Evolutionary conservation across 164 flowering plant genomes (phyloP), one percentile per base, ranked within the genome.

Genomic region (Chimonanthus salicifolius): DNA sequence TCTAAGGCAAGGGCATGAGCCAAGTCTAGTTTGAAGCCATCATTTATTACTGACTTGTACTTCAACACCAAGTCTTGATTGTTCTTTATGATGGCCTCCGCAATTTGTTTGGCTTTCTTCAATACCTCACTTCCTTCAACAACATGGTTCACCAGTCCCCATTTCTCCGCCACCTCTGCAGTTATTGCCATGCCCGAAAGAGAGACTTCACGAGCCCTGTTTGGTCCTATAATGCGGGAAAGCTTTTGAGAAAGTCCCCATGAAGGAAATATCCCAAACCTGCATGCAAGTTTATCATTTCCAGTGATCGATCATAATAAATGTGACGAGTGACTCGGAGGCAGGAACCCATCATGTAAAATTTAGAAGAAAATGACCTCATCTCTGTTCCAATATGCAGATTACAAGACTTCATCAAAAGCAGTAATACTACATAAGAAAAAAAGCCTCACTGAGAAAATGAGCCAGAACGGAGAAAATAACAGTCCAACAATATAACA

Each of bases 191-290:
- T 80, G 45, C 94, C 87, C 6, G 90, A 71, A 9, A 95, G 72
- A 5, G 98, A 92, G 21, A 85, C 89, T 83, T 95, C 98, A 9
- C 99, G 90, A 63, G 98, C 99, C 81, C 83, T 85, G 84, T 86
- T 90, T 64, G 91, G 84, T 47, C 99, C 98, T 49, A 95, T 89
- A 6, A 90, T 77, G 62, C 98, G 89, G 9, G 97, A 85, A 45
- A 95, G 93, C 87, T 92, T 95, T 80, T 95, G 98, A 64, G 97
- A 95, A 43, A 95, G 87, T 51, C 99, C 99, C 99, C 99, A 95
- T 20, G 99, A 91, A 47, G 98, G 98, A 79, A 92, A 95, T 85
- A 95, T 90, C 64, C 98, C 98, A 85, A 95, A 90, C 78, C 98
- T 92, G 84, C 78, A 83, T 43, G 15, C 20, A 71, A 8, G 45